Evolutionary conservation across 768 basidiomycete species (phyloP), one percentile per base, ranked within the genome.

Genomic region (Lactarius hatsudake): DNA sequence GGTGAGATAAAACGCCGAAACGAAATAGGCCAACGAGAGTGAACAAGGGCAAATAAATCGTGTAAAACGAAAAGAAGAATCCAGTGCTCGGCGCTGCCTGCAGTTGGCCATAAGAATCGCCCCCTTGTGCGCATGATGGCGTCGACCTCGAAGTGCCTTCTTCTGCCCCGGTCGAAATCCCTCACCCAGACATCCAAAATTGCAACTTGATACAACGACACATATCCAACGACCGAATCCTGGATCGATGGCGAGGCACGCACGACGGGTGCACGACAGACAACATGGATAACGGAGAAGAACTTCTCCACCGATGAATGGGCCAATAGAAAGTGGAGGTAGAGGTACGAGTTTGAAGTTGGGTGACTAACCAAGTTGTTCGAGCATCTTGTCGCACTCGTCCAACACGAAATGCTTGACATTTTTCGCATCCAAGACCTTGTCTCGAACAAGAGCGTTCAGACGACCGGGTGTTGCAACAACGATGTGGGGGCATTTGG

Each of bases 331-430:
- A 71, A 73, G 67, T 67, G 68, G 72, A 69, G 62, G 71, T 68
- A 78, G 79, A 77, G 76, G 78, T 77, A 79, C 75, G 81, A 80
- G 81, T 85, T 85, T 85, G 83, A 89, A 89, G 87, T 82, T 83
- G 88, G 84, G 88, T 79, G 86, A 99, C 97, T 98, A 93, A 99
- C 97, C 97, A 83, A 99, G 95, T 87, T 95, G 92, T 86, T 99
- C 97, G 78, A 99, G 91, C 94, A 99, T 98, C 87, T 99, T 99
- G 86, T 99, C 97, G 86, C 97, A 99, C 83, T 99, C 97, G 86
- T 99, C 97, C 78, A 99, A 83, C 65, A 97, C 95, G 80, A 99
- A 99, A 83, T 98, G 96, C 82, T 98, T 98, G 79, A 98, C 94
- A 75, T 93, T 89, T 80, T 92, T 92, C 71, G 93, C 92, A 76